These are phyloP conservation scores for Debaryomyces maramus DNA, from an alignment of 805 yeast species.

Conservation along the genomic window DNA sequence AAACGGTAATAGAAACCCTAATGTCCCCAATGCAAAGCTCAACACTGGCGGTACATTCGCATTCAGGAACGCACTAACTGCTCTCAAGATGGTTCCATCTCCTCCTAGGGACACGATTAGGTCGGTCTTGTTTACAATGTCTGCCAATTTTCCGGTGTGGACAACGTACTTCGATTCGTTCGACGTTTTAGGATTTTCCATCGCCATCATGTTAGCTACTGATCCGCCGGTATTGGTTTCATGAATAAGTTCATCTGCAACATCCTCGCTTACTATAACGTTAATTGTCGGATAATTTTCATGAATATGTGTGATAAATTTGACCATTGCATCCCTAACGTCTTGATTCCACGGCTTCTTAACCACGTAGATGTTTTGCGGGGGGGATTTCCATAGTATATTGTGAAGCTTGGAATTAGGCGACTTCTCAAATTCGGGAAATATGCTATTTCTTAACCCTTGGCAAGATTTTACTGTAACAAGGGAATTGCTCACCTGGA, in stretches of 20 bases:
- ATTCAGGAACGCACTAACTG: constrained; percentile 74
- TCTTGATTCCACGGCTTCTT: constrained; percentile 78
- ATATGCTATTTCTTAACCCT: constrained; percentile 14
- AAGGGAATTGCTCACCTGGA: constrained; percentile 1
- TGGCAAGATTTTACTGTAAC: constrained; percentile 15
- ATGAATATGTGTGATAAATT: constrained; percentile 62
- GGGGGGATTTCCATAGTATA: constrained; percentile 69
- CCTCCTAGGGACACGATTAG: constrained; percentile 90
- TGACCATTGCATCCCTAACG: constrained; percentile 65
- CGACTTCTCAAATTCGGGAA: constrained; percentile 54
- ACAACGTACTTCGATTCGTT: constrained; percentile 26
- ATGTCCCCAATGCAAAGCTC: constrained; percentile 85
- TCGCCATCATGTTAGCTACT: constrained; percentile 11
- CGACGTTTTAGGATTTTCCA: constrained; percentile 20
- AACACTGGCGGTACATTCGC: constrained; percentile 83
- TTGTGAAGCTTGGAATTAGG: constrained; percentile 62
- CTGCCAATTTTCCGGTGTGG: constrained; percentile 58
- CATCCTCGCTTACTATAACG: constrained; percentile 73
- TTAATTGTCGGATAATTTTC: constrained; percentile 67
- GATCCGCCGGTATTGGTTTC: constrained; percentile 16
- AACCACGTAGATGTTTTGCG: constrained; percentile 73
- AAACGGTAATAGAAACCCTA: constrained; percentile 88
- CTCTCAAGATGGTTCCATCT: constrained; percentile 88
- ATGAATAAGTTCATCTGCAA: constrained; percentile 63
- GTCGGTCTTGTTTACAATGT: constrained; percentile 69